Evolutionary conservation across 257 asterid species (phyloP), one percentile per base, ranked within the genome.

Genomic region (Voacanga thouarsii): DNA sequence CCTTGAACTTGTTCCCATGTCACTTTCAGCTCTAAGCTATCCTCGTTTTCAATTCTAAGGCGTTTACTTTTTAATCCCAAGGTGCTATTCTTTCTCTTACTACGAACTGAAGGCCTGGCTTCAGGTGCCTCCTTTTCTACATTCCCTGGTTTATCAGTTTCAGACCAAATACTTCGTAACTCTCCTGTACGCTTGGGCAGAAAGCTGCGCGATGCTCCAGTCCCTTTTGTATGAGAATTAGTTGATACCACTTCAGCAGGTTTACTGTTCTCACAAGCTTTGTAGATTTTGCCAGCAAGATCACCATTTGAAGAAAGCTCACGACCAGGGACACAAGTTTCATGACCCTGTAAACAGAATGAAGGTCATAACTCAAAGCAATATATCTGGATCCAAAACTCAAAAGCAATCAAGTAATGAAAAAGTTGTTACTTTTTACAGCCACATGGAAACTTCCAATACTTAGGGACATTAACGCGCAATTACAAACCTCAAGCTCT

Each of bases 1-100:
- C 87, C 87, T 87, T 95, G 99, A 83, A 97, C 97, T 90, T 90
- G 89, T 73, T 82, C 85, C 89, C 87, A 87, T n/a, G 97, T 89
- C 85, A 95, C 84, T 79, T 93, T 90, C 84, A 95, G 86, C 86
- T 88, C 96, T 53, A 90, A 74, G 76, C 77, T 78, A 77, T 89
- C 90, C 75, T 84, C 91, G 53, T 78, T 86, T 64, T 88, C 98
- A 78, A 89, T 83, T 83, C 89, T 84, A 51, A 79, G 86, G 79
- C 91, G 96, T 84, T 93, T 93, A 81, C 78, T 81, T 81, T 88
- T 93, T 12, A 86, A 83, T 85, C 86, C 86, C 63, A 83, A 76
- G 70, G 83, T 86, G 87, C 88, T 84, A 75, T 79, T 89, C 83
- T 90, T 93, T 86, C 96, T 89, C 92, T 90, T 95, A 75, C 80